These are phyloP conservation scores for Lachancea dasiensis DNA, from an alignment of 805 yeast genomes.

Conservation along the genomic window DNA sequence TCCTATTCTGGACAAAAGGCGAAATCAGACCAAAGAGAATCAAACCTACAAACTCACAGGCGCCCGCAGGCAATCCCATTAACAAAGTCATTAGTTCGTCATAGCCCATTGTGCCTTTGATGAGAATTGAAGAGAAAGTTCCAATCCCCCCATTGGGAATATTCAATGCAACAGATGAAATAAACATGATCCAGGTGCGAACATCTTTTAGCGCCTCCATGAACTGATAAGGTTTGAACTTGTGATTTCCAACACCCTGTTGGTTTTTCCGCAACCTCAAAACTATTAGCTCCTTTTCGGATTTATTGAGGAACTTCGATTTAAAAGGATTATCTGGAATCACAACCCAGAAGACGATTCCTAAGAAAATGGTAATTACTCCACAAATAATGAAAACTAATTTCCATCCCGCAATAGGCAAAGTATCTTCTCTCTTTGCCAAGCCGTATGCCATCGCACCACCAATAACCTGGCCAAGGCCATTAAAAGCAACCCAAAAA, in stretches of 20 bases:
- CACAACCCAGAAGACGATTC: slow-evolving; percentile 38
- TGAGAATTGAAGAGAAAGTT: slow-evolving; percentile 39
- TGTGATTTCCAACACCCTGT: slow-evolving; percentile 49
- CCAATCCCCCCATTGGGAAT: slow-evolving; percentile 48
- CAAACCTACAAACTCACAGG: slow-evolving; percentile 33
- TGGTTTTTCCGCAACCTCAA: slow-evolving; percentile 44
- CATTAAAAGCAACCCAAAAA: slow-evolving; percentile 37
- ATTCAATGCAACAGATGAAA: slow-evolving; percentile 33
- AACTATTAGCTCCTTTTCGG: slow-evolving; percentile 40
- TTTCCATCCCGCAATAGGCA: slow-evolving; percentile 48
- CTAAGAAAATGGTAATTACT: slow-evolving; percentile 44
- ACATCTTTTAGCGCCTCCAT: slow-evolving; percentile 42
- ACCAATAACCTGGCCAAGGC: slow-evolving; percentile 41
- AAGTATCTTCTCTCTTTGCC: slow-evolving; percentile 31
- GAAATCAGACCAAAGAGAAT: slow-evolving; percentile 27
- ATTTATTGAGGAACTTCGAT: slow-evolving; percentile 40
- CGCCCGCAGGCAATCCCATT: slow-evolving; percentile 39
- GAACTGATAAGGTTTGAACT: slow-evolving; percentile 47
- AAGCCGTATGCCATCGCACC: slow-evolving; percentile 48
- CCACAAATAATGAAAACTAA: slow-evolving; percentile 53
- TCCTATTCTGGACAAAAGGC: slow-evolving; percentile 18
- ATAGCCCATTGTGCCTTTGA: slow-evolving; percentile 36
- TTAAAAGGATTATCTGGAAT: slow-evolving; percentile 47
- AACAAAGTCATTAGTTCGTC: slow-evolving; percentile 35
- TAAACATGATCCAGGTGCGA: slow-evolving; percentile 40